phyloP scores from a whole-genome alignment of 139 green algal genomes.

The Spirogloea muscicola region DNA sequence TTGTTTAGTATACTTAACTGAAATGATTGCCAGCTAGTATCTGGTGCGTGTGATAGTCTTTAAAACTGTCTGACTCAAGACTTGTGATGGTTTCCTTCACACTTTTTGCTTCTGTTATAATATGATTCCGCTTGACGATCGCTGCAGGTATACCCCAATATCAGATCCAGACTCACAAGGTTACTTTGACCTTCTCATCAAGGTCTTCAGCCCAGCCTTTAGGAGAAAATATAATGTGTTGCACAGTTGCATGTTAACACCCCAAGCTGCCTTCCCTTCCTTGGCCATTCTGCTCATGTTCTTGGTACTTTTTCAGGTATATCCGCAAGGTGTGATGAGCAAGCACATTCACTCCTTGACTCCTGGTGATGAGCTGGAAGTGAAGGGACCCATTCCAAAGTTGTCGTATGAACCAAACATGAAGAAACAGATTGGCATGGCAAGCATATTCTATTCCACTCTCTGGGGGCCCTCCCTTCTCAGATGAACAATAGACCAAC shows the following conservation, averaged over 20 bases:
- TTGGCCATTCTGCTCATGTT: not conserved
- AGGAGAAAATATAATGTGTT: not conserved
- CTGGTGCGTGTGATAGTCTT: not conserved
- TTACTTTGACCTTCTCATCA: constrained; percentile 93
- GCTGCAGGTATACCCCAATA: constrained; percentile 84
- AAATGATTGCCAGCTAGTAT: too few relatives aligned
- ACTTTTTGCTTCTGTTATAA: not conserved
- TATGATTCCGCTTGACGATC: not conserved
- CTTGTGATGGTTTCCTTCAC: not conserved
- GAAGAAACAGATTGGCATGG: constrained; percentile 72
- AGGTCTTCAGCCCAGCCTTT: constrained; percentile 51
- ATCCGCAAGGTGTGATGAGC: constrained; percentile 77
- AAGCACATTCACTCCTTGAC: constrained; percentile 66
- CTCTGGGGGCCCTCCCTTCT: too few relatives aligned
- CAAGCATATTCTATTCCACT: too few relatives aligned
- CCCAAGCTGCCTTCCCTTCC: too few relatives aligned
- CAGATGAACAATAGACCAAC: too few relatives aligned
- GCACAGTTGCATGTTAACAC: not conserved
- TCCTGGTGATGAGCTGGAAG: constrained; percentile 79
- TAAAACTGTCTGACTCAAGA: not conserved
- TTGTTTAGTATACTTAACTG: too few relatives aligned
- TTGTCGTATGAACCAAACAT: constrained; percentile 65
- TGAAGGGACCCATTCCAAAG: constrained; percentile 72
- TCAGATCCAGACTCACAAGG: constrained; percentile 67
- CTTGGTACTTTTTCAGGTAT: constrained; percentile 41